These are phyloP conservation scores for Exophiala mesophila DNA, from an alignment of 2,329 filamentous ascomycete species.

Conservation along the genomic window DNA sequence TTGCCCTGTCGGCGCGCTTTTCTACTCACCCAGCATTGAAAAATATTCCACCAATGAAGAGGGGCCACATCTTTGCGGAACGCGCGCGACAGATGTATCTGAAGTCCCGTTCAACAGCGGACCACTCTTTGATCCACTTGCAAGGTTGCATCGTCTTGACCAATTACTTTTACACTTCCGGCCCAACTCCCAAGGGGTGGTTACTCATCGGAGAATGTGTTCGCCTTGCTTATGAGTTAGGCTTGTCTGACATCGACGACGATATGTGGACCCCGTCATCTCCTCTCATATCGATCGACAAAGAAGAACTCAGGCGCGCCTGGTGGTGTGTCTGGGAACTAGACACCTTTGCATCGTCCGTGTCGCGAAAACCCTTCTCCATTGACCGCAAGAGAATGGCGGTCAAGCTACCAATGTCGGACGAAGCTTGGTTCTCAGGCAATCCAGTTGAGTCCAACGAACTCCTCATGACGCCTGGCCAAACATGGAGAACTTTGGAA, in stretches of 20 bases:
- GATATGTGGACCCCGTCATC: slow-evolving; percentile 9
- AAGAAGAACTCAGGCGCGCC: slow-evolving; percentile 17
- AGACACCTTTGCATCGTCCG: slow-evolving; percentile 19
- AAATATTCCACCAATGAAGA: slow-evolving; percentile 6
- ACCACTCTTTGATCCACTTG: slow-evolving; percentile 13
- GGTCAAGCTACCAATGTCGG: slow-evolving; percentile 16
- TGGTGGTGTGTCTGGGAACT: slow-evolving; percentile 22
- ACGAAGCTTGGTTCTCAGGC: slow-evolving; percentile 19
- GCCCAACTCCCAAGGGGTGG: slow-evolving; percentile 49
- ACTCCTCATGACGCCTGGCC: slow-evolving; percentile 13
- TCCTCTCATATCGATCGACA: slow-evolving; percentile 9
- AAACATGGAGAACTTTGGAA: slow-evolving; percentile 17
- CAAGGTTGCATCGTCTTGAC: slow-evolving; percentile 20
- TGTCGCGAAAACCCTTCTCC: slow-evolving; percentile 17
- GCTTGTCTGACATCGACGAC: slow-evolving; percentile 82
- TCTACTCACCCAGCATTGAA: slow-evolving; percentile 16
- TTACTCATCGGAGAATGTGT: slow-evolving; percentile 94
- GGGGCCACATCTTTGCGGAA: slow-evolving; percentile 16
- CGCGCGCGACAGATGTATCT: slow-evolving; percentile 11
- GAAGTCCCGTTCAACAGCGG: slow-evolving; percentile 7
- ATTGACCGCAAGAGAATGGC: slow-evolving; percentile 20
- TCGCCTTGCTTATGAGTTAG: slow-evolving; percentile 80
- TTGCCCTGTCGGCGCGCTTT: slow-evolving; percentile 18
- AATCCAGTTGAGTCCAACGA: slow-evolving; percentile 10
- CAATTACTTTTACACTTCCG: slow-evolving; percentile 19